phyloP scores from a whole-genome alignment of 495 filamentous ascomycete genomes.

The Acidomyces sp. region DNA sequence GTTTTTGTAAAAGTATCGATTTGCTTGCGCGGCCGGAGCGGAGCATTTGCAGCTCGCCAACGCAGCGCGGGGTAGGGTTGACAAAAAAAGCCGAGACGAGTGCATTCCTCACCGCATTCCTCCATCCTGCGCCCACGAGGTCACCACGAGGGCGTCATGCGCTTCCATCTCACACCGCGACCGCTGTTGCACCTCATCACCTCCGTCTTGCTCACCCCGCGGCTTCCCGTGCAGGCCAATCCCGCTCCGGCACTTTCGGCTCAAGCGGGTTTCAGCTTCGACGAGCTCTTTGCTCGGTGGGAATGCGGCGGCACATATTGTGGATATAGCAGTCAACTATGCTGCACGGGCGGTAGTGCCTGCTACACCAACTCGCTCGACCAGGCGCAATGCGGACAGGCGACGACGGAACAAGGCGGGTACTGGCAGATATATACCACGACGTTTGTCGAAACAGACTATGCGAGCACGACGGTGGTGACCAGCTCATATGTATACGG shows the following conservation, averaged over 20 bases:
- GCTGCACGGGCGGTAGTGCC: conserved; percentile 45
- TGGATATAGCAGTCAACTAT: conserved; percentile 52
- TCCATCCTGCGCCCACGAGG: conserved; percentile 18
- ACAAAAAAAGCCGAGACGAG: too few relatives aligned
- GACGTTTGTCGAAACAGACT: conserved; percentile 55
- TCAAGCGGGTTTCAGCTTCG: conserved; percentile 21
- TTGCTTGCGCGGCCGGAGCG: too few relatives aligned
- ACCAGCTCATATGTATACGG: conserved; percentile 42
- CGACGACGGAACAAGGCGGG: conserved; percentile 24
- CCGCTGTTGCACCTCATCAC: conserved; percentile 24
- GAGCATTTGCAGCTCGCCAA: too few relatives aligned
- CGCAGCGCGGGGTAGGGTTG: too few relatives aligned
- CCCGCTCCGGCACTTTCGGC: conserved; percentile 15
- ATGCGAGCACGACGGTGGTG: conserved; percentile 51
- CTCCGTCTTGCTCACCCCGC: conserved; percentile 17
- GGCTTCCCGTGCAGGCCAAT: conserved; percentile 17
- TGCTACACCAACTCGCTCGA: conserved; percentile 50
- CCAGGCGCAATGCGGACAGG: conserved; percentile 43
- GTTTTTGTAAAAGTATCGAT: too few relatives aligned
- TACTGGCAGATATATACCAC: conserved; percentile 54
- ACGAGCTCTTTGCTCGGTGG: conserved; percentile 34
- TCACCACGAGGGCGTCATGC: conserved; percentile 17
- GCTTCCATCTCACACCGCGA: conserved; percentile 17
- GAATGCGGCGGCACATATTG: conserved; percentile 49
- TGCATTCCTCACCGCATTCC: too few relatives aligned